phyloP scores from a whole-genome alignment of 106 monocot genomes.

The Xerophyta viscosa region DNA sequence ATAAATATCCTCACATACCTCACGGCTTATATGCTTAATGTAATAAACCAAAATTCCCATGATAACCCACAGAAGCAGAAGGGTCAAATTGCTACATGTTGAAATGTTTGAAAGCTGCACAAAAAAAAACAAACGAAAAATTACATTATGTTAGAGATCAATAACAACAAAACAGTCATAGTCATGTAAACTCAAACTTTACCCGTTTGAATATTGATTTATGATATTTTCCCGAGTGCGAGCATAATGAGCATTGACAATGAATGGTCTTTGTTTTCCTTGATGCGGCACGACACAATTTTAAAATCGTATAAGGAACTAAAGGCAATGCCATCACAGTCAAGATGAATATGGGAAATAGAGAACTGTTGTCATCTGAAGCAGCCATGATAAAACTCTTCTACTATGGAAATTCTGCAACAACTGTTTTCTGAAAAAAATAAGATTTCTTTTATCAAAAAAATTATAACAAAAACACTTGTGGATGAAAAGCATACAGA shows the following conservation, averaged over 20 bases:
- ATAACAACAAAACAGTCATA: neutral
- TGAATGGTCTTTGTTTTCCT: constrained; percentile 56
- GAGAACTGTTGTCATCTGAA: constrained; percentile 68
- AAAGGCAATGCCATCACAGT: constrained; percentile 81
- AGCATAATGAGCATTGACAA: constrained; percentile 64
- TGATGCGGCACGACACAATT: constrained; percentile 38
- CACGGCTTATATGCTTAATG: constrained; percentile 61
- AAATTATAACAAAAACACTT: too few species aligned
- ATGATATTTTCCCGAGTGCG: constrained; percentile 63
- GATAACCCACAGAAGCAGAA: constrained; percentile 72
- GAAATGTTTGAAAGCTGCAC: constrained; percentile 91
- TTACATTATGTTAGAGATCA: neutral
- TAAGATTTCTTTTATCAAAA: too few species aligned
- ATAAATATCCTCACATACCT: too few species aligned
- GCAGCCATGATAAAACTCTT: constrained; percentile 65
- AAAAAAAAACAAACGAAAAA: neutral
- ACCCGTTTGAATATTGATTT: constrained; percentile 79
- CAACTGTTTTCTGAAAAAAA: too few species aligned
- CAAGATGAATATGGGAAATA: constrained; percentile 74
- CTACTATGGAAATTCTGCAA: too few species aligned
- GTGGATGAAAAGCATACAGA: too few species aligned
- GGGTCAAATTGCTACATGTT: constrained; percentile 61
- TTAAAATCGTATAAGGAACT: constrained; percentile 67
- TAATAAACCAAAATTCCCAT: constrained; percentile 82
- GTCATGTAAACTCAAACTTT: neutral